Evolutionary conservation across 345 rosid genomes (phyloP).

Genomic region (Tarenaya hassleriana): DNA sequence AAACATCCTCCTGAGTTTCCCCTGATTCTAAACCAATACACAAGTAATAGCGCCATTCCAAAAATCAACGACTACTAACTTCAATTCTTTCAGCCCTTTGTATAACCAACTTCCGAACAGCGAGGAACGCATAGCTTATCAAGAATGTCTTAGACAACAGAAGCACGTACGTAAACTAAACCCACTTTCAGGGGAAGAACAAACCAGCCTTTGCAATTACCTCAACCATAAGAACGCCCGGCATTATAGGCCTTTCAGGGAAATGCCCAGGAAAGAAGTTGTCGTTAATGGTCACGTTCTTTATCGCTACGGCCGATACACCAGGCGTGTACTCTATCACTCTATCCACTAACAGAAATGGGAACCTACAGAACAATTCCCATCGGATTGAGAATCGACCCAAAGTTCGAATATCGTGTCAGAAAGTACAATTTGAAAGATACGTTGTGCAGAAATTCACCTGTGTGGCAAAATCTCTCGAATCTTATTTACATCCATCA

Average conservation of each 20-base stretch:
- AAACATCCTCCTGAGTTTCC: too few relatives aligned
- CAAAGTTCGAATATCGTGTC: not conserved
- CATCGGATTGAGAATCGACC: not conserved
- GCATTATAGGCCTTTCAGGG: slow-evolving; percentile 98
- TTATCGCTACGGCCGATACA: slow-evolving; percentile 87
- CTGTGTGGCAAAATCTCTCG: slow-evolving; percentile 88
- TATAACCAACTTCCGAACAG: too few relatives aligned
- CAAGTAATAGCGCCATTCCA: too few relatives aligned
- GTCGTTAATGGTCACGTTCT: slow-evolving; percentile 95
- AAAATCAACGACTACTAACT: too few relatives aligned
- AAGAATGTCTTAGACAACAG: not conserved
- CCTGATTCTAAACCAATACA: too few relatives aligned
- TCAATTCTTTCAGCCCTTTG: too few relatives aligned
- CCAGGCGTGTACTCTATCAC: slow-evolving; percentile 93
- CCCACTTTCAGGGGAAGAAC: not conserved
- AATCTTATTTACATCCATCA: slow-evolving; percentile 89
- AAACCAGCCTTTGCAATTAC: slow-evolving; percentile 29
- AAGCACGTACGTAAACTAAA: not conserved
- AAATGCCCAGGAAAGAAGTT: slow-evolving; percentile 99
- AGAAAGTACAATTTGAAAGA: not conserved
- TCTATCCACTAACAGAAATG: slow-evolving; percentile 97
- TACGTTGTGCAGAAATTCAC: slow-evolving; percentile 17
- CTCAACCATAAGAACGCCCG: slow-evolving; percentile 99
- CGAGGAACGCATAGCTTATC: not conserved
- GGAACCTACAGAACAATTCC: slow-evolving; percentile 50